A percentile compares a stretch with the other conserved stretches of the same genome.
These are phyloP conservation scores for Sisymbrium altissimum DNA, from an alignment of 345 rosid species.

Conservation along the genomic window DNA sequence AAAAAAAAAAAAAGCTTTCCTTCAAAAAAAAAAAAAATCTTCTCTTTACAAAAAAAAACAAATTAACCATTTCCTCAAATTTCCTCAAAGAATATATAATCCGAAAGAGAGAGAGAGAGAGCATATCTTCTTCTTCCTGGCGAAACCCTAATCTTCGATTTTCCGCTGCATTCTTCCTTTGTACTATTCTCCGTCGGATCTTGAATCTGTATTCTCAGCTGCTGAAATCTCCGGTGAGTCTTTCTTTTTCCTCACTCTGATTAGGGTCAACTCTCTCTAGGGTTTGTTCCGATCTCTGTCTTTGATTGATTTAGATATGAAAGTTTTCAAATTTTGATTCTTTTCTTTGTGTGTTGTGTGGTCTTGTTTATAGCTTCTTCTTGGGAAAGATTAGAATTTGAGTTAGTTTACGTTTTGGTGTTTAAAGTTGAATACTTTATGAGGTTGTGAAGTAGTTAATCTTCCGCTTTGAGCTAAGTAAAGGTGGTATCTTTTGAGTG, in stretches of 20 bases:
- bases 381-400: too few relatives aligned
- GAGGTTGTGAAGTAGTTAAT: background rate
- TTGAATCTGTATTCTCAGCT: constrained; percentile 22
- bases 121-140: background rate
- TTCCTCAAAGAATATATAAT: background rate
- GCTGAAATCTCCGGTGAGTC: constrained; percentile 36
- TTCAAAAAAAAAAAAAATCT: background rate
- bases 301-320: constrained; percentile 1
- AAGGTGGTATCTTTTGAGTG: too few relatives aligned
- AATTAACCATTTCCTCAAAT: too few relatives aligned
- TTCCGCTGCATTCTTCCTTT: constrained; percentile 23
- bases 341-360: background rate
- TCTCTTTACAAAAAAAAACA: too few relatives aligned
- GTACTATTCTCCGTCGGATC: too few relatives aligned
- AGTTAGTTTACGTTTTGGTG: background rate
- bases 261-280: constrained; percentile 22
- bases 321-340: background rate
- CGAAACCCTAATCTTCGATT: constrained; percentile 31
- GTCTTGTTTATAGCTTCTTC: background rate
- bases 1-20: background rate
- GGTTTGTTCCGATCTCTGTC: constrained; percentile 6
- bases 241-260: background rate
- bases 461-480: too few relatives aligned
- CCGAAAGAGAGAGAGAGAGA: too few relatives aligned
- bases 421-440: background rate